A percentile compares a stretch with the other conserved stretches of the same genome.
Evolutionary conservation across 78 protist genomes (phyloP).

Genomic region (Pigoraptor vietnamica): DNA sequence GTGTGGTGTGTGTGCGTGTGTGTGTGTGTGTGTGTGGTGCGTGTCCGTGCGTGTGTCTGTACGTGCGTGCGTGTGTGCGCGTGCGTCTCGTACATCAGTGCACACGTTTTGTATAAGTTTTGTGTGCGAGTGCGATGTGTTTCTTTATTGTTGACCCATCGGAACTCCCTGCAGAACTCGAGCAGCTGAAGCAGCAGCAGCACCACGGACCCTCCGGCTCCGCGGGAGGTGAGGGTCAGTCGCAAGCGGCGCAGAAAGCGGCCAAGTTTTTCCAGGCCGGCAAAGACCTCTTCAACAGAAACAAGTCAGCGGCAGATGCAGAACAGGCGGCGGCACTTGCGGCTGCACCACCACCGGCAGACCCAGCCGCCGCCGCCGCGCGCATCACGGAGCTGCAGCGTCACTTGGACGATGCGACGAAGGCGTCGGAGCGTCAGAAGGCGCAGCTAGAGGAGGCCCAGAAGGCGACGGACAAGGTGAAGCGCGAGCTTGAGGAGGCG

Average conservation of each 20-base stretch:
- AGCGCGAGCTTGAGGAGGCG: neutral
- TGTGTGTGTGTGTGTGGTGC: too few relatives aligned
- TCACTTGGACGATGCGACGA: neutral
- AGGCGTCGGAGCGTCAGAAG: neutral
- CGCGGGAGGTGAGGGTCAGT: neutral
- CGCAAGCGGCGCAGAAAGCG: neutral
- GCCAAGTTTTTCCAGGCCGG: neutral
- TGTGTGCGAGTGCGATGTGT: too few relatives aligned
- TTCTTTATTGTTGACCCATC: too few relatives aligned
- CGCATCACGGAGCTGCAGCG: too few relatives aligned
- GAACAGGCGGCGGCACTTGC: neutral
- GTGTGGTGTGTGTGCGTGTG: too few relatives aligned
- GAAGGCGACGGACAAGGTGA: neutral
- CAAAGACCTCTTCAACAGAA: neutral
- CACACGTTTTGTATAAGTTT: too few relatives aligned
- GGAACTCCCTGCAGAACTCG: too few relatives aligned
- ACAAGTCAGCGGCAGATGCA: neutral
- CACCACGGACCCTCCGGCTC: neutral
- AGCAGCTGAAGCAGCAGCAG: neutral
- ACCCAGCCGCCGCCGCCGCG: neutral
- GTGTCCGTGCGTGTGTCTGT: too few relatives aligned
- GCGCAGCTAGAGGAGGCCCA: neutral
- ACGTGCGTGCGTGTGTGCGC: too few relatives aligned
- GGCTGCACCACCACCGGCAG: neutral
- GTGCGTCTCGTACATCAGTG: too few relatives aligned